Base-by-base conservation (phyloP, 2,329 filamentous ascomycete genomes). In the Fusarium acutatum region DNA sequence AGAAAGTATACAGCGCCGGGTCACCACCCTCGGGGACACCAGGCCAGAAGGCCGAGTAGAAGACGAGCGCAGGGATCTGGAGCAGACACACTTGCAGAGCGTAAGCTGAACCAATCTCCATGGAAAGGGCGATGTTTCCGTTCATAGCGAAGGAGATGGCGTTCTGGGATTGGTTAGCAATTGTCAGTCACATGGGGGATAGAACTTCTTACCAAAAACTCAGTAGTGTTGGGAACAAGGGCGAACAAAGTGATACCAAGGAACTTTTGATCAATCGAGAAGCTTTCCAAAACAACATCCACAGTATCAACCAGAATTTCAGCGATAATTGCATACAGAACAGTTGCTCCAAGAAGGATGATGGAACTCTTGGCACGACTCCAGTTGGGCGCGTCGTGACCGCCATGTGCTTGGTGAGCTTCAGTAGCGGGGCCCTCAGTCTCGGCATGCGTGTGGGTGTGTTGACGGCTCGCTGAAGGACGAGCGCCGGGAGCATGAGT, bases 61-160 rank as follows among this genome's bases (percentile, higher is more conserved):
- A 87, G 3, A 99, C 96, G 5, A 99, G 86, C 2, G 95, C 95
- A 0, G 96, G 96, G 26, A 98, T 95, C 80, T 99, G 96, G 26
- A 99, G 88, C 34, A 99, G 88, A 80, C 96, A 98, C 56, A 99
- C 96, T 83, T 99, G 96, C 47, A 99, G 87, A 4, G 96, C 96
- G 80, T 99, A 99, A 5, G 96, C 96, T 2, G 95, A 98, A 75
- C 96, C 96, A 76, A 99, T 99, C 80, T 99, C 96, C 96, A 99
- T 99, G 41, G 95, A 98, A 24, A 99, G 86, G 0, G 96, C 96
- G 82, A 99, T 98, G 82, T 99, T 99, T 68, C 96, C 96, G 80
- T 99, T 98, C 96, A 99, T 99, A 60, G 96, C 96, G 81, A 99
- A 99, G 1, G 95, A 98, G 67, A 99, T 99, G 81, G 96, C 96